A percentile compares a stretch with the other conserved stretches of the same genome.
Conservation (phyloP, 345 rosid species). For the Ricinus communis region DNA sequence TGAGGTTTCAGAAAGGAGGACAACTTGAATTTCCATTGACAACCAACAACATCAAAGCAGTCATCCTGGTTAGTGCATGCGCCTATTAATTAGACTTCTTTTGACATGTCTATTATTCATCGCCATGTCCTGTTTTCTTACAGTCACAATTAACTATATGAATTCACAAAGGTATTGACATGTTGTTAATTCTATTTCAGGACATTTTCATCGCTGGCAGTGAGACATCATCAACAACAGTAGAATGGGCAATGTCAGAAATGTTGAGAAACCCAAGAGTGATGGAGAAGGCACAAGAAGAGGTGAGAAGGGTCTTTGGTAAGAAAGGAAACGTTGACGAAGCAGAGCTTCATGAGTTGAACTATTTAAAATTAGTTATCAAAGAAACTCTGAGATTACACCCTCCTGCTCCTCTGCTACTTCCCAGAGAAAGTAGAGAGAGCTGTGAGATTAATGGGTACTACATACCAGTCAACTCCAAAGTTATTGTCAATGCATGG, state of each 20-base stretch:
- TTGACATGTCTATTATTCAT: too few relatives aligned
- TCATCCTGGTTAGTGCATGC: conserved; percentile 32
- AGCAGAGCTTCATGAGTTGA: not conserved
- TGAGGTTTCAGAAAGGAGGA: conserved; percentile 27
- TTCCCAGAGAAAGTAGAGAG: conserved; percentile 36
- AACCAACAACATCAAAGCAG: conserved; percentile 33
- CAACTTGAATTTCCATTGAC: conserved; percentile 23
- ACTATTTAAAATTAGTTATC: too few relatives aligned
- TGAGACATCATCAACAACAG: conserved; percentile 28
- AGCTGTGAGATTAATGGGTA: conserved; percentile 19
- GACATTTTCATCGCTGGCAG: conserved; percentile 34
- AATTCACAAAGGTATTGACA: too few relatives aligned
- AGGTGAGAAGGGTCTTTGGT: conserved; percentile 14
- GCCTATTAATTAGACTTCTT: too few relatives aligned
- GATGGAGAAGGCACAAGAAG: too few relatives aligned
- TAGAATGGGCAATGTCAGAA: conserved; percentile 35
- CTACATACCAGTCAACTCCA: conserved; percentile 9
- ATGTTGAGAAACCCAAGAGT: conserved; percentile 29
- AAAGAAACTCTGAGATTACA: too few relatives aligned
- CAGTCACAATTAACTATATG: too few relatives aligned
- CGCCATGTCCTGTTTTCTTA: too few relatives aligned
- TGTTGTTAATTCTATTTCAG: conserved; percentile 10
- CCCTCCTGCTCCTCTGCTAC: conserved; percentile 32
- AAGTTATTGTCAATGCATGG: conserved; percentile 19
- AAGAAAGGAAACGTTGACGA: conserved; percentile 22